Percentiles rank a stretch among this genome's conserved stretches.
These are phyloP conservation scores for Candida khao-thaluensis DNA, from an alignment of 805 yeast genomes.

Conservation along the genomic window DNA sequence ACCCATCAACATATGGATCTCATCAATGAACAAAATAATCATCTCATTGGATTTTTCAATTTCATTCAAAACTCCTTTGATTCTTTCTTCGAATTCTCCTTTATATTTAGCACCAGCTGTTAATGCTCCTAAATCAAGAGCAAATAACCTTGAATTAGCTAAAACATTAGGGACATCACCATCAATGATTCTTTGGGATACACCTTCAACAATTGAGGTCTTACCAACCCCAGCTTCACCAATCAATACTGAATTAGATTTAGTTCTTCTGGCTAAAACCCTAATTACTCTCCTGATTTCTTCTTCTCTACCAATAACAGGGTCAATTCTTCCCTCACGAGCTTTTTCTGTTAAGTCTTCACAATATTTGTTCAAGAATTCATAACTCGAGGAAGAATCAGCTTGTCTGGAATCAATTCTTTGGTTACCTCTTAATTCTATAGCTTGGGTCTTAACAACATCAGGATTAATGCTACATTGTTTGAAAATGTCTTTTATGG, in stretches of 20 bases:
- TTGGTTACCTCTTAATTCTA: slow-evolving; percentile 82
- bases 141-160: slow-evolving; percentile 75
- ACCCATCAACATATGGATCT: slow-evolving; percentile 99
- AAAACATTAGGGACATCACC: slow-evolving; percentile 91
- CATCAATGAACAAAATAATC: slow-evolving; percentile 92
- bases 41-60: slow-evolving; percentile 83
- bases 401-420: slow-evolving; percentile 93
- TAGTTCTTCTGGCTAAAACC: slow-evolving; percentile 94
- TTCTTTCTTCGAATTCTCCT: slow-evolving; percentile 97
- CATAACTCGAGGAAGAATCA: slow-evolving; percentile 81
- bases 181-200: slow-evolving; percentile 94
- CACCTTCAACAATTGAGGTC: slow-evolving; percentile 97
- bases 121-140: slow-evolving; percentile 91
- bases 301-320: slow-evolving; percentile 98
- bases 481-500: slow-evolving; percentile 69
- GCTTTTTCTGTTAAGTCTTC: slow-evolving; percentile 93
- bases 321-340: slow-evolving; percentile 91
- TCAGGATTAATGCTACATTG: slow-evolving; percentile 68
- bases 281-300: slow-evolving; percentile 94
- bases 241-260: slow-evolving; percentile 92
- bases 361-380: slow-evolving; percentile 86
- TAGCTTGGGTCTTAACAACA: slow-evolving; percentile 72
- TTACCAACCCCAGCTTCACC: slow-evolving; percentile 99
- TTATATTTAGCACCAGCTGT: slow-evolving; percentile 99
- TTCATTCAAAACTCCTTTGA: slow-evolving; percentile 93